Base-by-base conservation (phyloP, 495 filamentous ascomycete species). In the Penicillium samsonianum region DNA sequence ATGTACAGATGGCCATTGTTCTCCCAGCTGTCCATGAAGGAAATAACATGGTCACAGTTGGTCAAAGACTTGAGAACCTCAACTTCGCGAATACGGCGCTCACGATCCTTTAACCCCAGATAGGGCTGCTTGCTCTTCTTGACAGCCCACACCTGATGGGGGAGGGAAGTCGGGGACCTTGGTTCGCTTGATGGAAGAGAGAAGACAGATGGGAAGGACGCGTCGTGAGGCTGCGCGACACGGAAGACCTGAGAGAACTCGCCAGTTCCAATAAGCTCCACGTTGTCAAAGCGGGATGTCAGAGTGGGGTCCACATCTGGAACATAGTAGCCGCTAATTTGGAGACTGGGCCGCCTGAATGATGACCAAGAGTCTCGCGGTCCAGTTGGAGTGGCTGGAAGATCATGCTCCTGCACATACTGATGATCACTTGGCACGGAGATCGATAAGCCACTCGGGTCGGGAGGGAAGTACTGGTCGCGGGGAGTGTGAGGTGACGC, bases 211-310 rank as follows among this genome's bases (percentile, higher is more conserved):
- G 75, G 61, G 65, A 75, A 66, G 45, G 73, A 61, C 46, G 71
- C 58, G 42, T 76, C 69, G 7, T 68, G 73, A 9, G 78, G 75
- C 38, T 83, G 71, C 40, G 82, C 80, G 19, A 96, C 94, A 23
- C 87, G 86, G 71, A 90, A 98, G 11, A 98, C 94, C 58, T 87
- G 80, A 0, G 94, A 97, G 70, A 97, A 98, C 64, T 96, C 92
- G 37, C 94, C 94, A 44, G 84, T 88, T 31, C 93, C 92, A 56
- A 92, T 80, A 16, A 87, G 71, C 53, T 91, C 87, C 10, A 91
- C 85, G 43, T 84, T 86, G 20, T 85, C 83, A 66, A 98, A 98
- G 37, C 87, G 82, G 2, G 82, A 76, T 8, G 81, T 84, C 44
- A 96, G 70, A 31, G 76, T 78, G 7, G 82, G 78, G 58, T 96